Base-by-base conservation (phyloP, 495 filamentous ascomycete genomes). In the Glonium stellatum region DNA sequence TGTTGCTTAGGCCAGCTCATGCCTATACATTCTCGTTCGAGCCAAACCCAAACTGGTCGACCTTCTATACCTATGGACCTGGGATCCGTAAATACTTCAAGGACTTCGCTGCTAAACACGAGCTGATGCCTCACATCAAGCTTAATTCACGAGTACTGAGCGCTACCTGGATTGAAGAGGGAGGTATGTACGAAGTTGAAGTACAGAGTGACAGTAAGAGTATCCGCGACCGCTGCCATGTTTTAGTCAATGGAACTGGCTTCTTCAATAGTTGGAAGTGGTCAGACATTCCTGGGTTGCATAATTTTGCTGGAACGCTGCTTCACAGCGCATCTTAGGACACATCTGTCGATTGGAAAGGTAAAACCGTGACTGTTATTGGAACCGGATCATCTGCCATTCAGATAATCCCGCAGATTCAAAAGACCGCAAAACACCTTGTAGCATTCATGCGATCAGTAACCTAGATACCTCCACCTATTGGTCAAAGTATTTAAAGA, bases 281-380 rank as follows among this genome's bases (percentile, higher is more conserved):
- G 68, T 66, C 68, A 0, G 59, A 61, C 1, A 68, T 70, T 46
- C 57, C 64, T 46, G 68, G 68, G 13, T 21, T 70, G 0, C 58
- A 68, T 46, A 54, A 64, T 51, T 70, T 70, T 56, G 58, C 64
- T 23, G 68, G 68, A 4, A 39, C 51, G 5, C 25, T 68, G 31
- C 60, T 70, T 62, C 83, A 86, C 58, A 82, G 79, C 0, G 82
- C 83, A 1, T 69, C 71, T 35, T 86, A 83, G 83, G 75, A 82
- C 21, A 73, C 79, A 55, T 63, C 72, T 21, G 80, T 84, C 21
- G 73, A 80, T 55, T 76, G 79, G 54, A 58, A 74, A 15, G 79
- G 76, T 50, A 85, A 85, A 64, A 77, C 73, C 1, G 79, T 84
- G 8, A 78, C 78, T 19, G 73, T 85, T 39, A 78, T 87, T 52